Conservation (phyloP, 2,329 filamentous ascomycete species). For the Penicillium verrucosum region DNA sequence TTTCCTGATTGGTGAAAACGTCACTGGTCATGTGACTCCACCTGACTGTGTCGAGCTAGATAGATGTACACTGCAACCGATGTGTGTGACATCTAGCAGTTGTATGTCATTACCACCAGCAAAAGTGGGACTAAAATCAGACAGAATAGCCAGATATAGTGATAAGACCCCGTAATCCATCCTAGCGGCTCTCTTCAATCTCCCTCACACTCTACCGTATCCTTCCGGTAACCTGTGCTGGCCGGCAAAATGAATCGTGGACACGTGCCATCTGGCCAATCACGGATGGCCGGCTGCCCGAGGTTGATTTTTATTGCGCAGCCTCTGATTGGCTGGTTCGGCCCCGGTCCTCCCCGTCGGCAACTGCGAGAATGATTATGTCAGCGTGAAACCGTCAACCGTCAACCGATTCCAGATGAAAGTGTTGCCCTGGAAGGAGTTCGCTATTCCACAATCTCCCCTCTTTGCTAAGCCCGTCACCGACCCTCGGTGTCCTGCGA, state of each 20-base stretch:
- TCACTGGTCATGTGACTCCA: background rate
- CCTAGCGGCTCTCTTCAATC: background rate
- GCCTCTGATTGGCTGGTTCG: conserved; percentile 33
- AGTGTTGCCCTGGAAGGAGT: conserved; percentile 20
- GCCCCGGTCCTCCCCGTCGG: conserved; percentile 32
- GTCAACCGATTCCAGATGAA: conserved; percentile 17
- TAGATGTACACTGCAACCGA: background rate
- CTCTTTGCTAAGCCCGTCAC: conserved; percentile 17
- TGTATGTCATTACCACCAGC: background rate
- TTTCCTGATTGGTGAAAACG: background rate
- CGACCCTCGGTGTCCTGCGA: conserved; percentile 21
- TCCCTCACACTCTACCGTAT: conserved; percentile 6
- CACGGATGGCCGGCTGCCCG: conserved; percentile 29
- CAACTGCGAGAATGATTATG: conserved; percentile 33
- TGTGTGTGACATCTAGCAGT: background rate
- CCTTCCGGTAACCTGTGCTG: conserved; percentile 22
- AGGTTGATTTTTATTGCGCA: conserved; percentile 37
- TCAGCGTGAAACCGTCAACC: conserved; percentile 30
- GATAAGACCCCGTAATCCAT: background rate
- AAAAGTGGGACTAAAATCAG: background rate
- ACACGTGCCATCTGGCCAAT: conserved; percentile 36
- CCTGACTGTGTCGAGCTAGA: background rate
- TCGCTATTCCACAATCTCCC: conserved; percentile 22
- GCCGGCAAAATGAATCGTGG: conserved; percentile 26
- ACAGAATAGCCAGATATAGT: background rate